Conservation (phyloP, 2,329 filamentous ascomycete species). For the Septoria petroselini region DNA sequence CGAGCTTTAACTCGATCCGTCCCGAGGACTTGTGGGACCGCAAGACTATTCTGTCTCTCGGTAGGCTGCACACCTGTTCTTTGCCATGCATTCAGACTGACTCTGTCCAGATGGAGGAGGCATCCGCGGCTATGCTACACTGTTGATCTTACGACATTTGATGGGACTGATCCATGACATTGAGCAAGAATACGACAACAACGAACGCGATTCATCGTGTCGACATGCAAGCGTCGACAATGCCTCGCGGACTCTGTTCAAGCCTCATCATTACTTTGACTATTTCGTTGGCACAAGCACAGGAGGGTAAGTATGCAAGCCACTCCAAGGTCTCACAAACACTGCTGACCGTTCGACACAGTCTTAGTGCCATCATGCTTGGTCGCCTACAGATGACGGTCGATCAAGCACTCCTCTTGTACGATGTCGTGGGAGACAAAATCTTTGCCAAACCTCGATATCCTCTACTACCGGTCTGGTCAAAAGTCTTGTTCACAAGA, state of each 20-base stretch:
- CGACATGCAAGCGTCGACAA: neutral
- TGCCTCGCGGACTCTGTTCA: neutral
- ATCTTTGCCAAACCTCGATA: constrained; percentile 20
- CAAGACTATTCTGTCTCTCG: neutral
- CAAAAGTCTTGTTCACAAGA: constrained; percentile 1
- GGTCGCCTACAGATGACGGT: constrained; percentile 26
- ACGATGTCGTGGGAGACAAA: constrained; percentile 16
- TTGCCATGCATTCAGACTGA: neutral
- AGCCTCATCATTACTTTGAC: constrained; percentile 29
- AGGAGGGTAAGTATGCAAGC: constrained; percentile 14
- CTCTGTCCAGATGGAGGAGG: constrained; percentile 23
- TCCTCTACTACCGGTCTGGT: neutral
- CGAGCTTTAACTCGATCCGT: neutral
- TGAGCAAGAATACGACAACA: constrained; percentile 1
- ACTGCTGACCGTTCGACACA: no score
- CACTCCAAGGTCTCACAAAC: neutral
- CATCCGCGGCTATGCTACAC: constrained; percentile 22
- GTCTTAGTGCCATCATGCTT: constrained; percentile 29
- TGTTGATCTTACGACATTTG: constrained; percentile 20
- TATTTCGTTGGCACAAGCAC: constrained; percentile 28
- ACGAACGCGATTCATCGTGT: neutral
- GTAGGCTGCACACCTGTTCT: no score
- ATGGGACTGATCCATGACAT: constrained; percentile 18
- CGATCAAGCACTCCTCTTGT: constrained; percentile 16
- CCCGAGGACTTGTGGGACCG: neutral